Base-by-base conservation (phyloP, 2,329 filamentous ascomycete species). In the Neobulgaria alba region DNA sequence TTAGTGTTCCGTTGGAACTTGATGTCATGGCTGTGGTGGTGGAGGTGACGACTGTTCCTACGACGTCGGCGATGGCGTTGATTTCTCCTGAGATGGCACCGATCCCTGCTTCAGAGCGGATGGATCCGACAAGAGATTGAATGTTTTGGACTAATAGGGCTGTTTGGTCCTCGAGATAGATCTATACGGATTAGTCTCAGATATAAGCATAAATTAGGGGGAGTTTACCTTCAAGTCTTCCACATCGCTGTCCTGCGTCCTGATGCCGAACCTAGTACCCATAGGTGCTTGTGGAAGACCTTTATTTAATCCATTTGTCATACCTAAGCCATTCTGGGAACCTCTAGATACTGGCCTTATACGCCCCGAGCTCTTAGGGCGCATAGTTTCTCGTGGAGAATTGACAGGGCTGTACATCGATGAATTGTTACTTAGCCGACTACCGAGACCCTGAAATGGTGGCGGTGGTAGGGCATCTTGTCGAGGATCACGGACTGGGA, bases 101-200 rank as follows among this genome's bases (percentile, higher is more conserved):
- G 43, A 83, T 73, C 19, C 71, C 66, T 20, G 75, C 74, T 49
- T 83, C 76, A 37, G 72, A 69, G 39, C 83, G 80, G 47, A 88
- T 81, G 20, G 77, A 77, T 39, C 74, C 72, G 34, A 93, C 85
- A 5, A 94, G 73, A n/a, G 79, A 75, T 62, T 92, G 85, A 49
- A 93, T 88, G 33, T 79, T 84, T 50, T 86, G 78, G 18, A 92
- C 81, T 44, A 94, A 72, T 3, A 79, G 67, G 37, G 85, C 83
- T 9, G 83, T 89, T 60, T 92, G 85, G 57, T 89, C 84, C 57
- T 92, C 84, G 26, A 93, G 74, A 57, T 87, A 89, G 45, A 85
- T 75, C 76, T 83, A 38, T 26, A n/a, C n/a, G n/a, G n/a, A n/a
- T n/a, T n/a, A n/a, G n/a, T n/a, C n/a, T n/a, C n/a, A n/a, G n/a